Evolutionary conservation across 1,284 basidiomycete genomes (phyloP).

Genomic region (Pyrrhoderma noxium): DNA sequence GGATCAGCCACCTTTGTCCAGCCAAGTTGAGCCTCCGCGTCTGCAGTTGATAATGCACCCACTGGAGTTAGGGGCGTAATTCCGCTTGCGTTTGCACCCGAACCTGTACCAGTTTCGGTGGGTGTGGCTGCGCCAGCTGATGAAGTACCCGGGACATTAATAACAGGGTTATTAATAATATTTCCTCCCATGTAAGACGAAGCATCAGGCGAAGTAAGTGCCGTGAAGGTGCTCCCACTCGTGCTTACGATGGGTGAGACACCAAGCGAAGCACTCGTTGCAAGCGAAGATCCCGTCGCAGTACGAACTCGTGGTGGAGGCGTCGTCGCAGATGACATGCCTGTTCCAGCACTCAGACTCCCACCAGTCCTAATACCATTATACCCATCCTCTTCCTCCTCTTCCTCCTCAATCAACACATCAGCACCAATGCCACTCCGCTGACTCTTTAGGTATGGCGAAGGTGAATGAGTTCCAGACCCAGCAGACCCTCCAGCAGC

Average conservation of each 20-base stretch:
- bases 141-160: not conserved
- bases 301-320: slow-evolving; percentile 20
- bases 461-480: slow-evolving; percentile 47
- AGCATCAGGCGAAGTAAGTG: slow-evolving; percentile 59
- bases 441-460: slow-evolving; percentile 20
- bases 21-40: slow-evolving; percentile 65
- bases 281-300: slow-evolving; percentile 43
- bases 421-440: slow-evolving; percentile 48
- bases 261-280: slow-evolving; percentile 6
- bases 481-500: slow-evolving; percentile 47
- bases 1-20: slow-evolving; percentile 75
- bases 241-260: slow-evolving; percentile 9
- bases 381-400: slow-evolving; percentile 55
- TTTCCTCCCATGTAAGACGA: slow-evolving; percentile 19
- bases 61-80: slow-evolving; percentile 61
- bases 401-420: slow-evolving; percentile 66
- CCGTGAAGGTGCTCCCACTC: slow-evolving; percentile 37
- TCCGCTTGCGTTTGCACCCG: slow-evolving; percentile 17
- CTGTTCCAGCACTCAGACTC: slow-evolving; percentile 21
- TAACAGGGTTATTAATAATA: not conserved
- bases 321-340: slow-evolving; percentile 7
- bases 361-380: slow-evolving; percentile 32
- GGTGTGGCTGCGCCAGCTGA: slow-evolving; percentile 22
- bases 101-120: slow-evolving; percentile 21
- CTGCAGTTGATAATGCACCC: slow-evolving; percentile 57